Conservation (phyloP, 768 basidiomycete species). For the Phlebiopsis gigantea region DNA sequence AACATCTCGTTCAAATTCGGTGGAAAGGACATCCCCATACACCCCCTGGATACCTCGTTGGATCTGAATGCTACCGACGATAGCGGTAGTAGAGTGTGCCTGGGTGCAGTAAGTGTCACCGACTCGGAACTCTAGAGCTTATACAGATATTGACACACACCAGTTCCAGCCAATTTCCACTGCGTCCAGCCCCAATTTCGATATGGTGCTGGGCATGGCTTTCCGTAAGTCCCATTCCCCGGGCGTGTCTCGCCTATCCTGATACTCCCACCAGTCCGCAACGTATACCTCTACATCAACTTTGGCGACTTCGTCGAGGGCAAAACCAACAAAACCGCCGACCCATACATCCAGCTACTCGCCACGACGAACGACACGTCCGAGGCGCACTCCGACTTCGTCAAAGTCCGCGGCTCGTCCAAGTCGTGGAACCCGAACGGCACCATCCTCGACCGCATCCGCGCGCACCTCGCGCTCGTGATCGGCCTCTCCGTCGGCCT, state of each 20-base stretch:
- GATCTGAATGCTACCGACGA: conserved; percentile 22
- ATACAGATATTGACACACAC: background rate
- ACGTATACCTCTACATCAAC: conserved; percentile 58
- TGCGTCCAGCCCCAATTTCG: conserved; percentile 43
- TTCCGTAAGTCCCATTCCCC: conserved; percentile 43
- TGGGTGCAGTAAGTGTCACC: conserved; percentile 37
- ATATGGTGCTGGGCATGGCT: conserved; percentile 69
- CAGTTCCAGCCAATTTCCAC: conserved; percentile 70
- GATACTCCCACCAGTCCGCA: conserved; percentile 43
- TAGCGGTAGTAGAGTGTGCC: conserved; percentile 27
- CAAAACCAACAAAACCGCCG: conserved; percentile 27
- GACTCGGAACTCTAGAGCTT: background rate
- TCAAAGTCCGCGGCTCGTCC: conserved; percentile 21
- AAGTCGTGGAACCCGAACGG: conserved; percentile 12
- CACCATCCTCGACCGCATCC: conserved; percentile 45
- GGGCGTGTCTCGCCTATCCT: background rate
- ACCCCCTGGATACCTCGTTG: conserved; percentile 54
- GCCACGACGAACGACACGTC: conserved; percentile 45
- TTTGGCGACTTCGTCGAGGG: conserved; percentile 57
- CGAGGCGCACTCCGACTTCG: conserved; percentile 32
- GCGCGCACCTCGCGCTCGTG: conserved; percentile 61
- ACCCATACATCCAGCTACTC: conserved; percentile 61
- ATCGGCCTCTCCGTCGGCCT: conserved; percentile 65
- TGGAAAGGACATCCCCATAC: conserved; percentile 52
- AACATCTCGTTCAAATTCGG: conserved; percentile 63